Evolutionary conservation across 2,329 filamentous ascomycete species (phyloP).

Genomic region (Fusarium irregulare): DNA sequence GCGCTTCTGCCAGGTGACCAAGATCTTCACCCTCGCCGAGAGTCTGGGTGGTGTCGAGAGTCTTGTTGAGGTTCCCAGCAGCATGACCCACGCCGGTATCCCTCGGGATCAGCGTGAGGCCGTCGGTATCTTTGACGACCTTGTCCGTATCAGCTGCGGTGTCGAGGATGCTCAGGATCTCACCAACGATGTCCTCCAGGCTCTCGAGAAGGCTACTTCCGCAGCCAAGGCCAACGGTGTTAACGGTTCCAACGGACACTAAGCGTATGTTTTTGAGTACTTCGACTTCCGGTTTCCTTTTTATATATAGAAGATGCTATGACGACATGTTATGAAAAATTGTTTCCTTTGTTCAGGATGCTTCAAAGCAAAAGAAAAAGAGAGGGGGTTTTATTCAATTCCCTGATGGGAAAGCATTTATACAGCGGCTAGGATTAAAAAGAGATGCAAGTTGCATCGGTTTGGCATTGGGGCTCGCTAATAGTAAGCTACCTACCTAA

Average conservation of each 20-base stretch:
- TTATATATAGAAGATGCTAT: conserved; percentile 27
- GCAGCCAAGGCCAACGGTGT: conserved; percentile 49
- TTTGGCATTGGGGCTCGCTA: conserved; percentile 38
- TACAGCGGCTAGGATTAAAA: conserved; percentile 33
- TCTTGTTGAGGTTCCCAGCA: conserved; percentile 89
- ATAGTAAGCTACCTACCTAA: conserved; percentile 37
- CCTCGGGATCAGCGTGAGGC: conserved; percentile 89
- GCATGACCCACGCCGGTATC: conserved; percentile 98
- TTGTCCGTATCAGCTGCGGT: conserved; percentile 92
- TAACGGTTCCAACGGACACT: conserved; percentile 44
- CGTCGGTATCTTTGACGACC: conserved; percentile 93
- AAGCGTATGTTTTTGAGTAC: conserved; percentile 13
- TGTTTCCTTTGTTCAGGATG: conserved; percentile 23
- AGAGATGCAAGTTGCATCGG: conserved; percentile 28
- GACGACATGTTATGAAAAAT: conserved; percentile 38
- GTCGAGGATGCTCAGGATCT: conserved; percentile 92
- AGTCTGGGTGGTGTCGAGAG: conserved; percentile 92
- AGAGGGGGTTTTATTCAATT: conserved; percentile 15
- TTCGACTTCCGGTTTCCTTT: conserved; percentile 2
- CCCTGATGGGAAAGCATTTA: conserved; percentile 26
- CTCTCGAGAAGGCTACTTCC: conserved; percentile 78
- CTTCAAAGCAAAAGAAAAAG: conserved; percentile 30
- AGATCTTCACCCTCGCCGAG: conserved; percentile 94
- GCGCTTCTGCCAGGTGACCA: conserved; percentile 89
- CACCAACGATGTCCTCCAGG: conserved; percentile 82